Percentiles rank a stretch among this genome's conserved stretches.
Conservation (phyloP, 2,329 filamentous ascomycete species). For the Curvularia eragrostidis region DNA sequence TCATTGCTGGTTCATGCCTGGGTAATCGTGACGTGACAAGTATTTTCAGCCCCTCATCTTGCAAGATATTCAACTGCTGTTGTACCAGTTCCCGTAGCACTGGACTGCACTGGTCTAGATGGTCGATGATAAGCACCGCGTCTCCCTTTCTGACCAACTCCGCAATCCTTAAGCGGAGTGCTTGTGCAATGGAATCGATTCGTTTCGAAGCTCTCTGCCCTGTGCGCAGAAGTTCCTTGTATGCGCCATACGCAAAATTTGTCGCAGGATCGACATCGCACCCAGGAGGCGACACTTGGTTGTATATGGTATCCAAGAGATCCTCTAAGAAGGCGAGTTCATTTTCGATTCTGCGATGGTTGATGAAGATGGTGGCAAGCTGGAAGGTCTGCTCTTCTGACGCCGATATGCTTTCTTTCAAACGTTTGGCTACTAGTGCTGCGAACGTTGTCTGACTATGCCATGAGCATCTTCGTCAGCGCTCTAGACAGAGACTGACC, state of each 20-base stretch:
- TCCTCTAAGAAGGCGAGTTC: slow-evolving; percentile 18
- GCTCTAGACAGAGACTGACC: slow-evolving; percentile 9
- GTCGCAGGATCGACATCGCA: neutral
- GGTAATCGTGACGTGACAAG: slow-evolving; percentile 25
- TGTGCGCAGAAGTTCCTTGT: slow-evolving; percentile 10
- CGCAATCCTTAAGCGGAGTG: slow-evolving; percentile 13
- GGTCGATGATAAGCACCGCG: slow-evolving; percentile 29
- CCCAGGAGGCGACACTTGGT: slow-evolving; percentile 1
- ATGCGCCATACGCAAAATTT: slow-evolving; percentile 2
- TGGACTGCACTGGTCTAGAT: slow-evolving; percentile 25
- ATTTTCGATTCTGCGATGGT: slow-evolving; percentile 8
- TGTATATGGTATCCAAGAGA: slow-evolving; percentile 15
- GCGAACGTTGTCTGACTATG: slow-evolving; percentile 14
- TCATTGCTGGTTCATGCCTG: neutral
- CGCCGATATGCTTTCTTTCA: neutral
- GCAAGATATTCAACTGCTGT: slow-evolving; percentile 18
- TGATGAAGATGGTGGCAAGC: slow-evolving; percentile 9
- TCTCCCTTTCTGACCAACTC: slow-evolving; percentile 1
- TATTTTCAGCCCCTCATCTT: slow-evolving; percentile 16
- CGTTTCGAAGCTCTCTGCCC: slow-evolving; percentile 6
- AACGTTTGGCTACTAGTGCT: slow-evolving; percentile 1
- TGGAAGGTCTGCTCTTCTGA: neutral
- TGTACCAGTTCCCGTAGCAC: slow-evolving; percentile 23
- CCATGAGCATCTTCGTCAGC: neutral
- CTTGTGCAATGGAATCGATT: slow-evolving; percentile 13